Conservation (phyloP, 2,329 filamentous ascomycete genomes). For the Ramularia endophylla region DNA sequence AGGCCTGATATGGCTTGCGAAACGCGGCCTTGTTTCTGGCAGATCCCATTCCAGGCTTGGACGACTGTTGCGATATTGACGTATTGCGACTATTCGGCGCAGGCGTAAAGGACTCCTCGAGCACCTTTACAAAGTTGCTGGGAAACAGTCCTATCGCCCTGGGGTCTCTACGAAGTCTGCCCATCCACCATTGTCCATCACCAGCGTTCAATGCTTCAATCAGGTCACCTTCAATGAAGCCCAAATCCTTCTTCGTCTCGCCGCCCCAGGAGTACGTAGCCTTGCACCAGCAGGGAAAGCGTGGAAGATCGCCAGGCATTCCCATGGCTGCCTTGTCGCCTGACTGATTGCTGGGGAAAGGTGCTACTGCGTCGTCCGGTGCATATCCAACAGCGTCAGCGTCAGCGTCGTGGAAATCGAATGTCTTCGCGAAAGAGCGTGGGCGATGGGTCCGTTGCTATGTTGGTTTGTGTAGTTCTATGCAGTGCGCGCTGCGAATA, state of each 20-base stretch:
- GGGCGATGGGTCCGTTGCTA: too few species aligned
- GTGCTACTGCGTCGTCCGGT: too few species aligned
- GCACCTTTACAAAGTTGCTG: constrained; percentile 92
- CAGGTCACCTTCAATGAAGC: constrained; percentile 94
- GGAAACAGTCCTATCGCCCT: constrained; percentile 90
- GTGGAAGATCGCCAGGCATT: constrained; percentile 17
- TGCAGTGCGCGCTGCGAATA: too few species aligned
- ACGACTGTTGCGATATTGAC: constrained; percentile 44
- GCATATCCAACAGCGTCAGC: too few species aligned
- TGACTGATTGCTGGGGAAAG: too few species aligned
- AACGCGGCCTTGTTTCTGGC: constrained; percentile 52
- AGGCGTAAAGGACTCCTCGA: constrained; percentile 79
- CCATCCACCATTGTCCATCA: constrained; percentile 98
- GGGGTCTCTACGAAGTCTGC: constrained; percentile 79
- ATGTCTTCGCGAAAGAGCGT: too few species aligned
- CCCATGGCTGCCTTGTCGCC: constrained; percentile 7
- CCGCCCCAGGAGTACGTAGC: constrained; percentile 38
- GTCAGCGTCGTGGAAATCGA: too few species aligned
- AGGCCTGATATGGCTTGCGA: constrained; percentile 60
- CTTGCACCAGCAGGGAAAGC: constrained; percentile 37
- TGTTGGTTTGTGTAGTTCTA: too few species aligned
- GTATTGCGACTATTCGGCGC: constrained; percentile 52
- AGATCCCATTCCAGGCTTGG: constrained; percentile 44
- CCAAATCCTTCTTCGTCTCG: constrained; percentile 81
- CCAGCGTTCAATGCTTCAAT: constrained; percentile 98